Evolutionary conservation across 73 alveolate genomes (phyloP).

Genomic region (Halteria grandinella): DNA sequence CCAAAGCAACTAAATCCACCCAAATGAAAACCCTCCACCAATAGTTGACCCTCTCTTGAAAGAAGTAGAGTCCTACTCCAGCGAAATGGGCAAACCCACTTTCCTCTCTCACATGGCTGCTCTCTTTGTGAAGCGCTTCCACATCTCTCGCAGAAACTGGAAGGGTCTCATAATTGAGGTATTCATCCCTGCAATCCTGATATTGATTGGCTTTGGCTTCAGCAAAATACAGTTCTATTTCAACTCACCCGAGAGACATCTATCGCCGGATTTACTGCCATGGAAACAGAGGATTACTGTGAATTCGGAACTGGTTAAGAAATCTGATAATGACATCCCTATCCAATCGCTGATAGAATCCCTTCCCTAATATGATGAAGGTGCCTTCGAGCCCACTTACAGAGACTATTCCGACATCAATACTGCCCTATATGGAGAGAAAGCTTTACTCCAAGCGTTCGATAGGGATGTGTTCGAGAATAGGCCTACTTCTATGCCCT

Average conservation of each 20-base stretch:
- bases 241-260: slow-evolving; percentile 39
- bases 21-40: neutral
- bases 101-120: slow-evolving; percentile 70
- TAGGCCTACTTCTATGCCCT: slow-evolving; percentile 28
- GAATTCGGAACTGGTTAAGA: too few species aligned
- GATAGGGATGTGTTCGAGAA: slow-evolving; percentile 34
- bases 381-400: neutral
- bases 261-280: slow-evolving; percentile 38
- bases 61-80: neutral
- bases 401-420: neutral
- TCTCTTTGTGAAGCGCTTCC: slow-evolving; percentile 75
- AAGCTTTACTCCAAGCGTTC: slow-evolving; percentile 11
- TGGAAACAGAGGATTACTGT: slow-evolving; percentile 19
- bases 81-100: neutral
- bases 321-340: too few species aligned
- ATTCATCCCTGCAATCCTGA: slow-evolving; percentile 77
- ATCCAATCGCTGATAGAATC: too few species aligned
- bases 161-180: slow-evolving; percentile 81
- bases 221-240: slow-evolving; percentile 51
- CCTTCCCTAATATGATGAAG: too few species aligned
- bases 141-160: slow-evolving; percentile 74
- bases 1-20: too few species aligned
- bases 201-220: slow-evolving; percentile 73
- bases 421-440: neutral
- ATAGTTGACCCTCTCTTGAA: too few species aligned